Conservation (phyloP, 192 early-diverging fungal genomes). For the Coemansia sp. region DNA sequence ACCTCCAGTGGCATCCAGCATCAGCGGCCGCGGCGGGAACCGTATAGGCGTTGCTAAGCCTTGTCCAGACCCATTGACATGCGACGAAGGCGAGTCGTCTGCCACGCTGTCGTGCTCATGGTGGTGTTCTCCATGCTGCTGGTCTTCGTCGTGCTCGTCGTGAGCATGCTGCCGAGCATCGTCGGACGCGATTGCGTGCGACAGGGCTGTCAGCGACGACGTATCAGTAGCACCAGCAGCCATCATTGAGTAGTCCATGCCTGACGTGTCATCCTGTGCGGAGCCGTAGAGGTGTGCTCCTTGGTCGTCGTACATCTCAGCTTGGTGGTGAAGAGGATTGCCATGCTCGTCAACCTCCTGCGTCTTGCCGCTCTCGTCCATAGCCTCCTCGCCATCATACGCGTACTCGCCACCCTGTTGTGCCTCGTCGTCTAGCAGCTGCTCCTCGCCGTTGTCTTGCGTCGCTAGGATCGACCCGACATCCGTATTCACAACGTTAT, state of each 20-base stretch:
- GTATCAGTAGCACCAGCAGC: slow-evolving; percentile 20
- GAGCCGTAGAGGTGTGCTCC: slow-evolving; percentile 26
- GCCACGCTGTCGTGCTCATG: slow-evolving; percentile 11
- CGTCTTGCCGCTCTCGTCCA: slow-evolving; percentile 4
- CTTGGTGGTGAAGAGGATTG: not conserved
- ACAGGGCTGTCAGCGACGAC: slow-evolving; percentile 41
- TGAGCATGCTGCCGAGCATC: slow-evolving; percentile 2
- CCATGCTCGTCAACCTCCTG: slow-evolving; percentile 1
- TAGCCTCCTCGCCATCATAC: not conserved
- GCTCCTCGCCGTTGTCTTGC: slow-evolving; percentile 34
- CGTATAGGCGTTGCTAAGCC: slow-evolving; percentile 12
- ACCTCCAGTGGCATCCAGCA: slow-evolving; percentile 8
- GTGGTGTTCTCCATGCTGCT: not conserved
- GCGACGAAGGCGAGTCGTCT: slow-evolving; percentile 10
- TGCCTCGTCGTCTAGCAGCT: slow-evolving; percentile 12
- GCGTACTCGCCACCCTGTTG: slow-evolving; percentile 1
- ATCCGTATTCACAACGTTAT: slow-evolving; percentile 20
- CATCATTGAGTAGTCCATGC: slow-evolving; percentile 41
- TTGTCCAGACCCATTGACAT: not conserved
- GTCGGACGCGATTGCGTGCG: slow-evolving; percentile 41
- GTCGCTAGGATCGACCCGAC: slow-evolving; percentile 38
- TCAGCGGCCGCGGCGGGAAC: slow-evolving; percentile 17
- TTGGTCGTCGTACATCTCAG: slow-evolving; percentile 33
- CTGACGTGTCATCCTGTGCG: slow-evolving; percentile 18
- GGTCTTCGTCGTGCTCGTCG: slow-evolving; percentile 1